Evolutionary conservation across 164 flowering plant species (phyloP), one percentile per base, ranked within the genome.

Genomic region (Piper betle): DNA sequence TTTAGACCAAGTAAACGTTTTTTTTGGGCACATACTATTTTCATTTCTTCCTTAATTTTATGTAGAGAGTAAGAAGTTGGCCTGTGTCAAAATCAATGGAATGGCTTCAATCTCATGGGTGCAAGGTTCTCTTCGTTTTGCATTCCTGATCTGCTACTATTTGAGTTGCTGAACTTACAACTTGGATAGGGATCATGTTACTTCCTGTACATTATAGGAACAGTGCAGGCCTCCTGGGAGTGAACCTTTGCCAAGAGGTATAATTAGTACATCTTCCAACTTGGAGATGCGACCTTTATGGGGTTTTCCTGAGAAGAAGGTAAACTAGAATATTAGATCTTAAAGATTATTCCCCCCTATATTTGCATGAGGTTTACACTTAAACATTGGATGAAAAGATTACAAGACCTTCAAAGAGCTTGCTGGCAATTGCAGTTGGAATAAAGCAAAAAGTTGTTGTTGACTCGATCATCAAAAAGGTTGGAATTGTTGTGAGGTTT

Each of bases 351-450:
- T 53, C 11, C 4, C 19, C 4, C 6, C 10, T 18, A 54, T 54
- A 6, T 55, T n/a, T 20, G n/a, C 37, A 19, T 52, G 16, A 15
- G 54, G 12, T 52, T 5, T 13, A 55, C 39, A 55, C 38, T 25
- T 17, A 10, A 25, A 25, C 17, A 54, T 68, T 53, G 20, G 64
- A 57, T 18, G 79, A 81, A 83, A 63, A 64, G 55, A 69, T 75
- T 37, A 57, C 62, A 60, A 80, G 73, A 59, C 60, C 64, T 65
- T 64, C 84, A 19, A 66, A 55, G 68, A 82, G 62, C 74, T 78
- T 92, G 71, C 72, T 92, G 68, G 95, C 93, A 33, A 71, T 92
- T 58, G 82, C 98, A 46, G 98, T 78, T 53, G 98, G 96, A 65
- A 76, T 85, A 66, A 84, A 80, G 77, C 98, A 92, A 69, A 85